Evolutionary conservation across 495 filamentous ascomycete genomes (phyloP), one percentile per base, ranked within the genome.

Genomic region (Hypoxylon perforatum): DNA sequence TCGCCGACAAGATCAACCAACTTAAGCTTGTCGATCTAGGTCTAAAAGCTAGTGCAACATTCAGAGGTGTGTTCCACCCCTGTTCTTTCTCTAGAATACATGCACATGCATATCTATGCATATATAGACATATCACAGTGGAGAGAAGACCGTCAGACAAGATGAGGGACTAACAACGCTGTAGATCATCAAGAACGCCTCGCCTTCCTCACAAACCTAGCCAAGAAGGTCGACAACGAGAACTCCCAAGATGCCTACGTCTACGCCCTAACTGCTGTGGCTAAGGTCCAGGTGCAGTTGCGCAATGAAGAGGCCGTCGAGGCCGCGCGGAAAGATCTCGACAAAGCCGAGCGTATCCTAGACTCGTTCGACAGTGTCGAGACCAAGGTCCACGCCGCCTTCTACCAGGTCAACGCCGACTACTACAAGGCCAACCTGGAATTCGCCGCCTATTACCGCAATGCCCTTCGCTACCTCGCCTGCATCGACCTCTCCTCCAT

Each of bases 1-100:
- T 99, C 74, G 90, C 92, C 58, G 92, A 96, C 69, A 97, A 95
- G 85, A 97, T 98, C 84, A 99, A 98, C 81, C 93, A 97, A 81
- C 87, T 98, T 42, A 97, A 97, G 84, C 91, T 98, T 57, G 96
- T 98, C 66, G 86, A 88, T 60, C 81, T 99, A 53, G 96, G 93
- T 4, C 83, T 98, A 74, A 88, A 89, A 76, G 90, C 95, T 22
- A 91, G 92, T 44, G 86, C 90, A 66, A 90, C 97, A 84, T 97
- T 92, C 80, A 86, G 82, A 85, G 91, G 95, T 97, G 70, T 28
- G 77, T 77, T 42, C 1, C 22, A 1, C 50, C 11, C 30, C 7
- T 28, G 4, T 38, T n/a, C 9, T 23, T 19, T 7, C 21, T 42
- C 52, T 56, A 8, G 30, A 14, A 45, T 36, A 14, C 19, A 39